Evolutionary conservation across 2,329 filamentous ascomycete genomes (phyloP), one percentile per base, ranked within the genome.

Genomic region (Lecanicillium sp.): DNA sequence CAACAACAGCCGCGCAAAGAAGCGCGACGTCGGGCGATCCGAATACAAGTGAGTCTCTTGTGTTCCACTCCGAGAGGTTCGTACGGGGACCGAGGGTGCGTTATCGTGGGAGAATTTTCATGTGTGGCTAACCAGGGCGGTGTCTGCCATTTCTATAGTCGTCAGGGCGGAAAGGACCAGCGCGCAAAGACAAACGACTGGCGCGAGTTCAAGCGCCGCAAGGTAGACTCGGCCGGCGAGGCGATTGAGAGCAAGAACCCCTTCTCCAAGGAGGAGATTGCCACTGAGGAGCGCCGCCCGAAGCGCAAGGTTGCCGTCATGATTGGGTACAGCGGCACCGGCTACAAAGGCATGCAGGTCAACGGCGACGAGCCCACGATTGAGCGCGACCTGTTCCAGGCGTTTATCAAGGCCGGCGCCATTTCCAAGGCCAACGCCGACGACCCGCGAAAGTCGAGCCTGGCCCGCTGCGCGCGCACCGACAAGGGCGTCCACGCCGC

Each of bases 401-500:
- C 92, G 3, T 90, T 98, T 51, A 84, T 98, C 45, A 79, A 80
- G 3, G 89, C 92, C 3, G 86, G 89, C 14, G 89, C 92, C 29
- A 95, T 98, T 45, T 94, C 89, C 35, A 97, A 97, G 62, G 87
- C 87, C 45, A 98, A 98, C 57, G 92, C 92, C 17, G 81, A 94
- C 51, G 92, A 98, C 57, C 92, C 90, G 4, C 94, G 94, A 62
- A 98, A 98, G 64, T 94, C 88, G 2, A 89, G 87, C 37, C 76
- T 98, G 33, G 86, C 95, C 39, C 83, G 92, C 47, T 98, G 92
- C 61, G 92, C 92, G 4, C 77, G 92, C 46, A 98, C 92, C 1
- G 92, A 98, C 66, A 98, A 97, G 69, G 92, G 92, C 39, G 90
- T 97, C 2, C 90, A 97, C 60, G 90, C 90, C 2, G 90, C 90